Percentiles rank a stretch among this genome's conserved stretches.
phyloP scores from a whole-genome alignment of 768 basidiomycete species.

The Multifurca ochricompacta region DNA sequence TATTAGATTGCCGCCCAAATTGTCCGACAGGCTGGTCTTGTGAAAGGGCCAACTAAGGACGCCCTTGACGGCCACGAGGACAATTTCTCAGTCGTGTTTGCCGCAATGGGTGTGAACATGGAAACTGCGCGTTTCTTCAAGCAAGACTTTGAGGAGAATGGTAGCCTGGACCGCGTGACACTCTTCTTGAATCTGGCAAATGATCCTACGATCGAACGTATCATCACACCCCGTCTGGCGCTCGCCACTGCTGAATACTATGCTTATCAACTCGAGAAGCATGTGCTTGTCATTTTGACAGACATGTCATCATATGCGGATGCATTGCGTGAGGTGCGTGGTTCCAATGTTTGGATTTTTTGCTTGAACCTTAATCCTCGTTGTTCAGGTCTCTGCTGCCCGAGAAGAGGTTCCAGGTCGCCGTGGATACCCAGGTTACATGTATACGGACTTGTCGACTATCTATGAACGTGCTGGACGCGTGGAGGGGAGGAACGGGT shows the following conservation, averaged over 20 bases:
- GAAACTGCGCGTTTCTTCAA: constrained; percentile 99
- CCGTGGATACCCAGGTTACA: constrained; percentile 96
- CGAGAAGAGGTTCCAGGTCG: constrained; percentile 99
- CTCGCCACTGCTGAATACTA: constrained; percentile 99
- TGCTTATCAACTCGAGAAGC: constrained; percentile 98
- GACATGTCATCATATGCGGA: constrained; percentile 99
- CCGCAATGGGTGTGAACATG: constrained; percentile 99
- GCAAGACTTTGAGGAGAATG: constrained; percentile 98
- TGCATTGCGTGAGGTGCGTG: constrained; percentile 81
- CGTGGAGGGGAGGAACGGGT: constrained; percentile 94
- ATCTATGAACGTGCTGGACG: constrained; percentile 99
- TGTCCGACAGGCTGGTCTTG: constrained; percentile 96
- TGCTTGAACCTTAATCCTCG: constrained; percentile 7
- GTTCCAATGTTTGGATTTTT: constrained; percentile 19
- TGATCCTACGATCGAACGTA: constrained; percentile 98
- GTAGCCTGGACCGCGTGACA: constrained; percentile 93
- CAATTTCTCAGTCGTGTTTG: constrained; percentile 99
- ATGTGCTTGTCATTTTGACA: constrained; percentile 97
- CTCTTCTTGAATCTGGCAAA: constrained; percentile 98
- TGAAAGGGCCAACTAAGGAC: constrained; percentile 93
- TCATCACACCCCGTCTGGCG: constrained; percentile 97
- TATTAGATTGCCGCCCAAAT: constrained; percentile 96
- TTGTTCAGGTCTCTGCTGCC: constrained; percentile 81
- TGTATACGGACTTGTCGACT: constrained; percentile 99
- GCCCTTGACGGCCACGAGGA: constrained; percentile 99